These are phyloP conservation scores for Helicostylum pulchrum DNA, from an alignment of 192 early-diverging fungal genomes.

Conservation along the genomic window DNA sequence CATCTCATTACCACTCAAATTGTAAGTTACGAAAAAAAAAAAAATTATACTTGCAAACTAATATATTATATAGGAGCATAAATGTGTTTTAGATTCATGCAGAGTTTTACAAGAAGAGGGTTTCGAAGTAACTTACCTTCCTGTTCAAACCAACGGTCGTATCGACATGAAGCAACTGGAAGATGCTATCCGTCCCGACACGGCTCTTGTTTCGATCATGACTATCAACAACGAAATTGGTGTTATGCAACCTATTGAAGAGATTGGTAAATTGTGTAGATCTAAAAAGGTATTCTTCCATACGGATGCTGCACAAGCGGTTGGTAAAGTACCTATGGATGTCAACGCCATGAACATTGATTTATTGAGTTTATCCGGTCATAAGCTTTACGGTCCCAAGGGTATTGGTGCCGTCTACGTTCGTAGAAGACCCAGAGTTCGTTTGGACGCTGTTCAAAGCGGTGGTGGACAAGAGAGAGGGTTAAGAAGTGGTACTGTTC, in stretches of 20 bases:
- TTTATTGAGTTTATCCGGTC: conserved; percentile 93
- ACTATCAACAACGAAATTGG: conserved; percentile 99
- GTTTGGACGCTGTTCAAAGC: conserved; percentile 84
- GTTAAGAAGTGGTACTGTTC: conserved; percentile 90
- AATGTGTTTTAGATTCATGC: conserved; percentile 97
- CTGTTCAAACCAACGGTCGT: conserved; percentile 79
- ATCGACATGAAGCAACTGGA: conserved; percentile 79
- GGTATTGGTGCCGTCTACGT: conserved; percentile 94
- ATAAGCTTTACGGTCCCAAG: conserved; percentile 98
- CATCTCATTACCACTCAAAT: conserved; percentile 97
- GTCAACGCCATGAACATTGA: conserved; percentile 93
- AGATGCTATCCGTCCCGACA: conserved; percentile 85
- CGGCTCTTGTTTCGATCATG: conserved; percentile 92
- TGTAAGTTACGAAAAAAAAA: conserved; percentile 30
- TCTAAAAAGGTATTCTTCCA: conserved; percentile 92
- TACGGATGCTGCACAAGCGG: conserved; percentile 94
- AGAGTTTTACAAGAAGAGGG: conserved; percentile 93
- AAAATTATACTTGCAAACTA: too few species aligned
- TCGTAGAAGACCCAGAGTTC: conserved; percentile 87
- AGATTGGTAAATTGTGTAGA: conserved; percentile 87
- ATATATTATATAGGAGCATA: conserved; percentile 75
- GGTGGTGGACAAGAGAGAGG: conserved; percentile 97
- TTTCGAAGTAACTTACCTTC: conserved; percentile 93
- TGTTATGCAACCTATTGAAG: conserved; percentile 88
- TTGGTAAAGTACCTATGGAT: conserved; percentile 92